Evolutionary conservation across 495 filamentous ascomycete species (phyloP), one percentile per base, ranked within the genome.

Genomic region (Hypoxylon subgilvum): DNA sequence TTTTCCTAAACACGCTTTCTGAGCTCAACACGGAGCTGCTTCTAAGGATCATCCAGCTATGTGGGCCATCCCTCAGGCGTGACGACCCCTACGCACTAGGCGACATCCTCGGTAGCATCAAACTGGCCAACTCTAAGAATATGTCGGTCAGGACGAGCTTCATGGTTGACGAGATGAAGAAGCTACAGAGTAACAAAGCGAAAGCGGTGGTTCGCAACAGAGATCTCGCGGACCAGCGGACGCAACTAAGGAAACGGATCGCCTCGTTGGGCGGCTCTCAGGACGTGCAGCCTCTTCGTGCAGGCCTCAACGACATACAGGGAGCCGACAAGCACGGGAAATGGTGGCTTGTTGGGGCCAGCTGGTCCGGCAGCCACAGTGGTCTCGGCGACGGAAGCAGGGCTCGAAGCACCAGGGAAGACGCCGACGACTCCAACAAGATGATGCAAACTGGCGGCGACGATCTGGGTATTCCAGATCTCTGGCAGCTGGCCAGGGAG

Each of bases 301-400:
- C 96, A 43, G 84, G 88, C 7, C 79, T 96, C 4, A 75, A 82
- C 19, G 94, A 97, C 66, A 89, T 97, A 53, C 81, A 81, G 47
- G 80, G 93, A 49, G 86, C 85, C 2, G 86, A 91, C 16, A 91
- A 88, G 61, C 90, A 88, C 72, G 94, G 94, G 2, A 97, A 96
- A 77, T 97, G 94, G 95, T 97, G 94, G 94, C 82, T 97, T 28
- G 87, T 96, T 18, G 93, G 94, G 36, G 92, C 93, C 9, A 95
- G 91, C 72, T 96, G 91, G 88, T 68, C 74, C 7, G 83, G 83
- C 1, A 85, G 79, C 22, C 80, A 82, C 44, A 48, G 42, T 25
- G 74, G 74, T 18, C 66, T 75, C 16, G 36, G 59, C 12, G 42
- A 57, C 31, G 13, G 57, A 53, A 36, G 57, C 13, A 48, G 52